Evolutionary conservation across 768 basidiomycete genomes (phyloP).

Genomic region (Filobasidium wieringae): DNA sequence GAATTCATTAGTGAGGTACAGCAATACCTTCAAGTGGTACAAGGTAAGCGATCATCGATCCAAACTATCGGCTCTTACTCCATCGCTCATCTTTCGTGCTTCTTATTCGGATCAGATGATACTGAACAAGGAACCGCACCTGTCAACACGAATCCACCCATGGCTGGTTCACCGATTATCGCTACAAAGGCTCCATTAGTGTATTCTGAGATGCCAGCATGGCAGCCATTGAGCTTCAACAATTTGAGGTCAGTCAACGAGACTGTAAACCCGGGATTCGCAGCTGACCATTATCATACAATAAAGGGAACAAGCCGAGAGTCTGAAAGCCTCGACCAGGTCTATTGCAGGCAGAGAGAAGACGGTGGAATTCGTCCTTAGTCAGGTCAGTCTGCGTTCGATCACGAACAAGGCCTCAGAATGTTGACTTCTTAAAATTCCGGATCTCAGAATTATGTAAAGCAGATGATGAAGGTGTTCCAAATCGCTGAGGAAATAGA

Average conservation of each 20-base stretch:
- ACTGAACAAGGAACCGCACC: too few relatives aligned
- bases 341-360: conserved; percentile 9
- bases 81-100: neutral
- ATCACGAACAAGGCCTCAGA: neutral
- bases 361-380: conserved; percentile 12
- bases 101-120: too few relatives aligned
- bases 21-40: conserved; percentile 45
- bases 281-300: neutral
- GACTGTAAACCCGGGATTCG: neutral
- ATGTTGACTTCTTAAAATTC: neutral
- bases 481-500: conserved; percentile 86
- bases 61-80: neutral
- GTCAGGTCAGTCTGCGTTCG: neutral
- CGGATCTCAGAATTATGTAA: conserved; percentile 63
- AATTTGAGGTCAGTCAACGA: conserved; percentile 9
- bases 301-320: conserved; percentile 8
- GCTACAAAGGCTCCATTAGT: neutral
- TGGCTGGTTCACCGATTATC: too few relatives aligned
- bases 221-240: neutral
- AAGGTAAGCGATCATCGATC: conserved; percentile 3
- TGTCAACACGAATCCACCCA: too few relatives aligned
- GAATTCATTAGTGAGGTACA: conserved; percentile 89
- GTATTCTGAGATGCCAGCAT: neutral
- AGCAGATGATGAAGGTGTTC: conserved; percentile 69
- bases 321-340: neutral